phyloP scores from a whole-genome alignment of 345 rosid genomes.

The Pugionium cornutum region DNA sequence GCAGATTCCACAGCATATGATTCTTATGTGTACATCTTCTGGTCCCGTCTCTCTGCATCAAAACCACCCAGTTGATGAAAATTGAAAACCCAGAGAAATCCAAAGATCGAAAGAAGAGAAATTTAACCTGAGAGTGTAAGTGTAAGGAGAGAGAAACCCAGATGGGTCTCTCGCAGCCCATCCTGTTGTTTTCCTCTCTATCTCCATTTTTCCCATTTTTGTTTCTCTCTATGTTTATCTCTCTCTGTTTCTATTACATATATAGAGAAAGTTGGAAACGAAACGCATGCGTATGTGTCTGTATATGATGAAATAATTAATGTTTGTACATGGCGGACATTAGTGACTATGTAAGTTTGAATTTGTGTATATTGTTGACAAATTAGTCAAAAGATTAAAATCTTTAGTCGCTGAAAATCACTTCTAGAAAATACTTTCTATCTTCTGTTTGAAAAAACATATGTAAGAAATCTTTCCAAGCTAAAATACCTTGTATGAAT shows the following conservation, averaged over 20 bases:
- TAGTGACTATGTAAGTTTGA: too few species aligned
- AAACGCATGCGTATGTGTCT: conserved; percentile 29
- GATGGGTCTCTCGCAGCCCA: conserved; percentile 85
- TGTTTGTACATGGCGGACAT: background rate
- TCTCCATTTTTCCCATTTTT: conserved; percentile 36
- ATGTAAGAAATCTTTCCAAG: too few species aligned
- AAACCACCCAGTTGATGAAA: background rate
- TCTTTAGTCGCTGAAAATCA: too few species aligned
- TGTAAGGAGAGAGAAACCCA: conserved; percentile 66
- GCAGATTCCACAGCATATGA: conserved; percentile 69
- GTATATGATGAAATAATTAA: background rate
- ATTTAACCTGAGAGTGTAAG: conserved; percentile 58
- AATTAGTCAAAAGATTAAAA: too few species aligned
- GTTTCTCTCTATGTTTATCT: background rate
- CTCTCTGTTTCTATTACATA: conserved; percentile 4
- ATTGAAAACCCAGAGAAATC: too few species aligned
- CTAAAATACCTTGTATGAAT: too few species aligned
- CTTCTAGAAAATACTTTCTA: too few species aligned
- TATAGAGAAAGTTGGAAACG: background rate
- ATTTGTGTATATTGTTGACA: too few species aligned
- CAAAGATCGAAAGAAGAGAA: conserved; percentile 7
- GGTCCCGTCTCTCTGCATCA: conserved; percentile 59
- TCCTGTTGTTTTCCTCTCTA: conserved; percentile 45
- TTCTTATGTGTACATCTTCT: conserved; percentile 64
- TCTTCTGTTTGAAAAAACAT: too few species aligned